phyloP scores from a whole-genome alignment of 2,329 filamentous ascomycete species.

The Fusarium graminum region DNA sequence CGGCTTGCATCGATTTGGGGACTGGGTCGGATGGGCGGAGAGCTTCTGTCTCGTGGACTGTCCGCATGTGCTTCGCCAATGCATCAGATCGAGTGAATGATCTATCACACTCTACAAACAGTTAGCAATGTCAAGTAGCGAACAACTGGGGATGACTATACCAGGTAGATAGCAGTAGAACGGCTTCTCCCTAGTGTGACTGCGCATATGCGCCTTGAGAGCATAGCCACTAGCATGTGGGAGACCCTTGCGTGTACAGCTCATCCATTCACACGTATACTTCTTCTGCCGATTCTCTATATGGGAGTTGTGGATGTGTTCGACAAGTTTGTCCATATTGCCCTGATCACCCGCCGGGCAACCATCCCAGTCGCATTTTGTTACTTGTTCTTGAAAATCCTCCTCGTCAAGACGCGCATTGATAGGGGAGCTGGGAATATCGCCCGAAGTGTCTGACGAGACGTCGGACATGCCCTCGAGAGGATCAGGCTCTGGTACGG shows the following conservation, averaged over 20 bases:
- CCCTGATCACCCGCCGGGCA: conserved; percentile 77
- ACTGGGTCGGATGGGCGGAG: conserved; percentile 83
- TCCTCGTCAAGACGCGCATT: conserved; percentile 79
- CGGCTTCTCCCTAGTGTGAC: conserved; percentile 97
- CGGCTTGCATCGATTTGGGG: conserved; percentile 74
- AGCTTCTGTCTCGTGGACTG: conserved; percentile 96
- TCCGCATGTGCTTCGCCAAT: conserved; percentile 97
- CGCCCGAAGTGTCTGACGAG: conserved; percentile 91
- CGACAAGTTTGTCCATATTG: conserved; percentile 85
- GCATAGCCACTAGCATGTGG: conserved; percentile 96
- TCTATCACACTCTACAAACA: conserved; percentile 85
- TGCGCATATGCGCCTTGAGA: conserved; percentile 95
- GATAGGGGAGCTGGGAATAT: conserved; percentile 78
- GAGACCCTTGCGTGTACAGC: conserved; percentile 88
- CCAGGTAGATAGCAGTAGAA: conserved; percentile 97
- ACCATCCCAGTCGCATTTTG: conserved; percentile 81
- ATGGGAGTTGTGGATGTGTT: conserved; percentile 91
- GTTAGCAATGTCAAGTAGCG: conserved; percentile 26
- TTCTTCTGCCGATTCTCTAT: conserved; percentile 95
- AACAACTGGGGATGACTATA: conserved; percentile 57
- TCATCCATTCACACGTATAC: conserved; percentile 98
- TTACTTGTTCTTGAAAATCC: conserved; percentile 82
- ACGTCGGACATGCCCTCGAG: conserved; percentile 76
- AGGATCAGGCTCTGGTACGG: conserved; percentile 64
- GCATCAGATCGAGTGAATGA: conserved; percentile 97